Evolutionary conservation across 768 basidiomycete species (phyloP).

Genomic region (Fomitopsis pulvina): DNA sequence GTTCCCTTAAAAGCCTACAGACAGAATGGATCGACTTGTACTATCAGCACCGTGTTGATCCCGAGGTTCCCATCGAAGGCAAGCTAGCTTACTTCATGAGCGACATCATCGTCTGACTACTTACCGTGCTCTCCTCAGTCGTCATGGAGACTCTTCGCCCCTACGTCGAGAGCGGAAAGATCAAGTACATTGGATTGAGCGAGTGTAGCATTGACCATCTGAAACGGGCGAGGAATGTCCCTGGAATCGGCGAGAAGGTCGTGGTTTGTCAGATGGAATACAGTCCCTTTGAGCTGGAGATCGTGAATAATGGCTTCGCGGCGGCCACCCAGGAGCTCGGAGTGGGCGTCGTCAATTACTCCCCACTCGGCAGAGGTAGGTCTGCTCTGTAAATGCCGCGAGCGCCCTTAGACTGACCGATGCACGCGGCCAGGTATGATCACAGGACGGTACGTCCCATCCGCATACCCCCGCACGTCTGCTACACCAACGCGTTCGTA

Average conservation of each 20-base stretch:
- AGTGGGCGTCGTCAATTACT: conserved; percentile 35
- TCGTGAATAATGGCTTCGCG: conserved; percentile 26
- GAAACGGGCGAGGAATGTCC: conserved; percentile 29
- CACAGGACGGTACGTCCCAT: neutral
- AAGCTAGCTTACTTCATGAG: conserved; percentile 10
- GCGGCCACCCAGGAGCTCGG: conserved; percentile 33
- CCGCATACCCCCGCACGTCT: neutral
- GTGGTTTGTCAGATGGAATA: conserved; percentile 26
- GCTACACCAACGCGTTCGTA: neutral
- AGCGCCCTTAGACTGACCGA: neutral
- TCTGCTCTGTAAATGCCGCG: neutral
- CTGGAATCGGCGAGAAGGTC: neutral
- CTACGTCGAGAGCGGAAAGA: conserved; percentile 13
- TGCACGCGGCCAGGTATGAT: neutral
- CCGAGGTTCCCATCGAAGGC: conserved; percentile 18
- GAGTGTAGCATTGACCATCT: conserved; percentile 27
- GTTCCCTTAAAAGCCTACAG: conserved; percentile 31
- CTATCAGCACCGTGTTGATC: conserved; percentile 29
- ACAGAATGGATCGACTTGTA: conserved; percentile 33
- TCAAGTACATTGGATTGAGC: conserved; percentile 29
- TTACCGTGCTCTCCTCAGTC: neutral
- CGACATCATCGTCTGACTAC: neutral
- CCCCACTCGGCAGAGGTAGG: conserved; percentile 41
- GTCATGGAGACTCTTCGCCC: neutral
- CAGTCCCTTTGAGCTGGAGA: conserved; percentile 28